Base-by-base conservation (phyloP, 768 basidiomycete genomes). In the Suillus lakei region DNA sequence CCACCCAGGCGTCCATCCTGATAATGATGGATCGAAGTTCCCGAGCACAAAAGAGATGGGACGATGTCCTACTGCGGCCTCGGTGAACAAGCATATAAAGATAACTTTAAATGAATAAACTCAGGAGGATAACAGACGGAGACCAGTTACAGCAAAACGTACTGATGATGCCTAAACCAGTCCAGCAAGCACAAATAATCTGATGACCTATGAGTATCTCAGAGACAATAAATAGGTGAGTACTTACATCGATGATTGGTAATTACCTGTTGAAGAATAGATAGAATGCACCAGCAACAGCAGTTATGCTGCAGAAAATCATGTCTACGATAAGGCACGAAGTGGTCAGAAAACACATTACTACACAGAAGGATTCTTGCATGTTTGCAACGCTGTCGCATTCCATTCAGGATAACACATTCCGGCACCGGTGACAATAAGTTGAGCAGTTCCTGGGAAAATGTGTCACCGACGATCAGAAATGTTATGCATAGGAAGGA, bases 1-100 rank as follows among this genome's bases (percentile, higher is more conserved):
- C 88, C 88, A 90, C 38, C 86, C 89, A 15, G 86, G 81, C 2
- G 82, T 83, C 89, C 89, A 90, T 7, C 89, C 89, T 0, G 89
- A 86, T n/a, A 78, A 74, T n/a, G 87, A 84, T 1, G 85, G 78
- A 69, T 90, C 84, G 62, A 89, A 91, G 64, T 85, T 81, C 12
- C 83, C 83, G 2, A 90, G 78, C 1, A 85, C 88, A 69, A 84
- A 90, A 1, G 82, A 76, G 1, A 82, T 85, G 15, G 88, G 80
- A 58, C 82, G 83, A 18, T 85, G 83, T 1, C 88, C 87, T 18
- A 77, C 74, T 1, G 84, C 83, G 4, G 88, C 88, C 73, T 87
- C 88, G 21, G 76, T 81, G 7, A 88, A 87, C 4, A 88, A 73
- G 46, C 82, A 82, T 28, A 90, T 77, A 51, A 90, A 76, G 60